Evolutionary conservation across 106 monocot genomes (phyloP), one percentile per base, ranked within the genome.

Genomic region (Agapanthus africanus): DNA sequence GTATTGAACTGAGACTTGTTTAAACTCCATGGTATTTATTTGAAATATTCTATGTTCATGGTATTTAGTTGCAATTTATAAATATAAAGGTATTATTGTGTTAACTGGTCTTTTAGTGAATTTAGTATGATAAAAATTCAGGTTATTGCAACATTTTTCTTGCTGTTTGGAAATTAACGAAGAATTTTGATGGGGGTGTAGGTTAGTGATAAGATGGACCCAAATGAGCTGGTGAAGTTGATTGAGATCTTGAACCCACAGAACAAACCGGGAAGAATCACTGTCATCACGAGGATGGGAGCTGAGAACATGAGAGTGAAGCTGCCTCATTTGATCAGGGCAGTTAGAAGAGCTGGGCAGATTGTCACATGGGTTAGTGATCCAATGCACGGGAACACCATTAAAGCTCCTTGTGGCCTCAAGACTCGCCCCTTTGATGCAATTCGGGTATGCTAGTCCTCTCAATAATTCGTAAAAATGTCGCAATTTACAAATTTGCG

Each of bases 361-460:
- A 87, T 83, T 50, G 87, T 83, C 22, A 83, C 83, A n/a, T 87
- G 87, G 87, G 80, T 87, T 47, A 78, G 80, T 18, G 92, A 92
- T 35, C 92, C 92, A 3, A 92, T 92, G 92, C 92, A 92, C 26
- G 92, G 92, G 7, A 92, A 92, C 85, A 92, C 92, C 41, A 92
- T 88, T 71, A 92, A 88, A 57, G 88, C 92, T 9, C 92, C 92
- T 11, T 92, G 85, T 39, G 92, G 92, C 11, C 88, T 88, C 73
- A 88, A 92, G 69, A 92, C 92, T 65, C 88, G 92, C 59, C 85
- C 88, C 3, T 90, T 90, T 47, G 90, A 90, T 51, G 69, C 86
- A 31, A 90, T 90, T 49, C 71, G 80, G 86, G 90, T 86, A 81
- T 34, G 34, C 61, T 19, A 22, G 5, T 32, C 19, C 61, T 61